Evolutionary conservation across 768 basidiomycete species (phyloP), one percentile per base, ranked within the genome.

Genomic region (Lenzites betulinus): DNA sequence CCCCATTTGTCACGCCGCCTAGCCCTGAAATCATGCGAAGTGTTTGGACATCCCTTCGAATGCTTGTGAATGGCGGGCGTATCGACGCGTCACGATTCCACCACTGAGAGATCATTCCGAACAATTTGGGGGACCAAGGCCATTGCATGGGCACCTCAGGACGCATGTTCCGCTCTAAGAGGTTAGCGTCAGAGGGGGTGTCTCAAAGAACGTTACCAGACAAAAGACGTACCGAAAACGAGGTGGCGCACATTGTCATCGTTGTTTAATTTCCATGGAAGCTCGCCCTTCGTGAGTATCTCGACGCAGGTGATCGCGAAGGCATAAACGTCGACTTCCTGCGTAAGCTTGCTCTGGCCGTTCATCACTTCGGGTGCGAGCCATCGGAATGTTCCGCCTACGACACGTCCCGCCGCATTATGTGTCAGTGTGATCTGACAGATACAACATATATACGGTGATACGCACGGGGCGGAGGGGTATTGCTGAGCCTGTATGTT

Each of bases 401-500:
- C n/a, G n/a, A n/a, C n/a, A n/a, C n/a, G n/a, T n/a, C n/a, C n/a
- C n/a, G n/a, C n/a, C n/a, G n/a, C n/a, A n/a, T n/a, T n/a, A n/a
- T n/a, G 13, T 20, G 13, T 8, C 86, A 53, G 2, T 51, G 26
- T 44, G 22, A 5, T n/a, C 38, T 6, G 43, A 49, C 8, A 48
- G n/a, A n/a, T n/a, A n/a, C n/a, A n/a, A n/a, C n/a, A n/a, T n/a
- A n/a, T n/a, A n/a, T 11, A 30, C 18, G 38, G 25, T 4, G 9
- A 42, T 6, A 30, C 1, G 5, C 58, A 73, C 73, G 73, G 18
- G 71, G 71, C 2, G 66, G 44, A 4, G 69, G 65, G 23, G 75
- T 75, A 9, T 83, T 84, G 55, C 83, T 88, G 2, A 89, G 75
- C 36, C 82, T 78, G 64, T 79, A 85, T 3, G 83, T 85, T 69